These are phyloP conservation scores for Neonectria coccinea DNA, from an alignment of 2,329 filamentous ascomycete genomes.

Conservation along the genomic window DNA sequence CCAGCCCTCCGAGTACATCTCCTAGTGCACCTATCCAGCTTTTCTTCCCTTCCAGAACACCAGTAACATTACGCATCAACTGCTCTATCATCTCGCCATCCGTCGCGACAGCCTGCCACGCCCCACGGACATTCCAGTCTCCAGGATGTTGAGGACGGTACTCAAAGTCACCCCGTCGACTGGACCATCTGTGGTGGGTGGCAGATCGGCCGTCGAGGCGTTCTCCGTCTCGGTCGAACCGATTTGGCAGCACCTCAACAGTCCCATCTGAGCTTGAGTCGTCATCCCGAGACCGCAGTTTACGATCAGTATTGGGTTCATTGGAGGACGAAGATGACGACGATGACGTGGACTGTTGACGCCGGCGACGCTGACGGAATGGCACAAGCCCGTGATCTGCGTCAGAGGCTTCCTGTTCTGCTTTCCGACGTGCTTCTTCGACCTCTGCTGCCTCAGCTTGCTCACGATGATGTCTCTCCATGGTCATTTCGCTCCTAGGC, in stretches of 20 bases:
- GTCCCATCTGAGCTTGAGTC: constrained; percentile 49
- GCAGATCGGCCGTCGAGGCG: constrained; percentile 50
- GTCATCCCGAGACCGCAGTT: constrained; percentile 32
- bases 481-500: constrained; percentile 60
- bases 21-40: constrained; percentile 50
- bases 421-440: constrained; percentile 34
- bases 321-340: constrained; percentile 53
- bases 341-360: constrained; percentile 39
- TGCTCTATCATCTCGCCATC: constrained; percentile 56
- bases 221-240: constrained; percentile 59
- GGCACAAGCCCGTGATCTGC: constrained; percentile 35
- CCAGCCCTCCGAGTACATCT: constrained; percentile 45
- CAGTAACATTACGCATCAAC: constrained; percentile 44
- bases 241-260: constrained; percentile 59
- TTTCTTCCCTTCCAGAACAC: constrained; percentile 46
- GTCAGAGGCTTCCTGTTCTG: constrained; percentile 35
- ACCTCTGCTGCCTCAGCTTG: constrained; percentile 47
- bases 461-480: constrained; percentile 55
- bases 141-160: constrained; percentile 49
- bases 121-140: constrained; percentile 54
- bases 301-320: constrained; percentile 43
- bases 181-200: constrained; percentile 46
- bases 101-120: constrained; percentile 60
- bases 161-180: constrained; percentile 58
- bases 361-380: constrained; percentile 27